Evolutionary conservation across 768 basidiomycete species (phyloP), one percentile per base, ranked within the genome.

Genomic region (Trametes maxima): DNA sequence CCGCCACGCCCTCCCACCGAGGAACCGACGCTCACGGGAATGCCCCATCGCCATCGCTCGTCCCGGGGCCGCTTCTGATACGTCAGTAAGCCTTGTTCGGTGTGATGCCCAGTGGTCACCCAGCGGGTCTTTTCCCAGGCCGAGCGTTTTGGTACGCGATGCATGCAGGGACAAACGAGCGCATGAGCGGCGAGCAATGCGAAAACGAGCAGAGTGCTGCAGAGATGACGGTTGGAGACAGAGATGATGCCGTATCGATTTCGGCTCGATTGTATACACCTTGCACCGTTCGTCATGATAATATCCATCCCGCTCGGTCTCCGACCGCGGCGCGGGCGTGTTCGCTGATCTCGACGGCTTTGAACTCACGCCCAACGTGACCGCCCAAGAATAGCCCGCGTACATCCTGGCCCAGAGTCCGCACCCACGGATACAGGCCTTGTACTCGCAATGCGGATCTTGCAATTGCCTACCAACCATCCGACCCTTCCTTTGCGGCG

Each of bases 41-140:
- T 35, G 42, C 48, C 36, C 51, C 57, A 58, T 28, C 44, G 33
- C 40, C 3, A 46, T 25, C 19, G 45, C 42, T 28, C 47, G 14
- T 11, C 14, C 35, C 17, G n/a, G 48, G 8, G 4, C 56, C 11
- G 53, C 62, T 56, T 64, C 62, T 59, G 57, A 59, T 56, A 64
- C 62, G 62, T 59, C 53, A 59, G 46, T 33, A 8, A 39, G 39
- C 45, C 39, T 10, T 51, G 47, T 46, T 39, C 16, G 44, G 10
- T 17, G 53, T 43, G 49, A 54, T 63, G 47, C 22, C 54, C 47
- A 33, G 52, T n/a, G 19, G 45, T 12, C 17, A n/a, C 25, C 33
- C 22, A 11, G 10, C 37, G 22, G 12, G 19, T 11, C 47, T 44
- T 35, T 54, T 59, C 48, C 62, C 57, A 50, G 39, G 52, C 52